Conservation (phyloP, 805 yeast genomes). For the Zygoascus flipseniorum region DNA sequence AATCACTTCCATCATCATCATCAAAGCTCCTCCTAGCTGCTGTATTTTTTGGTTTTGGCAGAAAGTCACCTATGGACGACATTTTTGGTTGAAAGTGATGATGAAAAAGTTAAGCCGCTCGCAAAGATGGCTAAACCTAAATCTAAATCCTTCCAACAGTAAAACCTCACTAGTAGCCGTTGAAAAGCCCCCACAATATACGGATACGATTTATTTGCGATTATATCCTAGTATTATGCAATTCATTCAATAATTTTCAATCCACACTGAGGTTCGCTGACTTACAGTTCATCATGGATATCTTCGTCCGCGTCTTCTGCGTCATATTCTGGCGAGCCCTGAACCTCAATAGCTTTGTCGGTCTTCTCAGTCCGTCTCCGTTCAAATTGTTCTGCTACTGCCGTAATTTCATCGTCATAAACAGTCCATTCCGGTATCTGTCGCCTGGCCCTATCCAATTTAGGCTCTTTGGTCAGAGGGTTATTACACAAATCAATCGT, state of each 20-base stretch:
- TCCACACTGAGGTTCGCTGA: neutral
- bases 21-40: neutral
- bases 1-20: neutral
- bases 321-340: neutral
- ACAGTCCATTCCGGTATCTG: constrained; percentile 70
- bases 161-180: constrained; percentile 11
- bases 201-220: constrained; percentile 1
- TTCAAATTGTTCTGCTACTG: neutral
- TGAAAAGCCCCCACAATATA: constrained; percentile 16
- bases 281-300: constrained; percentile 9
- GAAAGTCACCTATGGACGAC: constrained; percentile 11
- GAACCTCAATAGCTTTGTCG: constrained; percentile 1
- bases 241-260: neutral
- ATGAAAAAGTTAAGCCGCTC: no score
- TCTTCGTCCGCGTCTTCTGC: constrained; percentile 4
- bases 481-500: constrained; percentile 80
- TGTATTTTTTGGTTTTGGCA: constrained; percentile 10
- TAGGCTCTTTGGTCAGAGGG: constrained; percentile 73
- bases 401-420: constrained; percentile 49
- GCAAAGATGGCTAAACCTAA: no score
- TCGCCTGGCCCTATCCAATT: constrained; percentile 64
- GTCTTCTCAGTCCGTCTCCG: constrained; percentile 1
- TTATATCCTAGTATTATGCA: neutral
- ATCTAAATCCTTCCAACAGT: no score
- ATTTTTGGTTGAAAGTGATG: neutral